A percentile compares a stretch with the other conserved stretches of the same genome.
These are phyloP conservation scores for Floccularia luteovirens DNA, from an alignment of 768 basidiomycete genomes.

Conservation along the genomic window DNA sequence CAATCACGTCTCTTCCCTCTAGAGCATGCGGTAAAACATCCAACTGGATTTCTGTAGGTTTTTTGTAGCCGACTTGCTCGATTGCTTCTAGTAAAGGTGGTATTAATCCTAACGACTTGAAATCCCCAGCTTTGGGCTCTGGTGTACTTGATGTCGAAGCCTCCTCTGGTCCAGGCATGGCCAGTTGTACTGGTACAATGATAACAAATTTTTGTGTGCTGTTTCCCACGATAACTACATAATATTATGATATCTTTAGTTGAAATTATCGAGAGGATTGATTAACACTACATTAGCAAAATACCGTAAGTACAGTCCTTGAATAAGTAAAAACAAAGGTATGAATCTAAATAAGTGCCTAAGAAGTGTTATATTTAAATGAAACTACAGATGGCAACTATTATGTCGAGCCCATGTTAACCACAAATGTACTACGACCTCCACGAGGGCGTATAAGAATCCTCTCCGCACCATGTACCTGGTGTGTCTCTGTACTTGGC, in stretches of 20 bases:
- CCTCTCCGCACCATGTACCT: constrained; percentile 77
- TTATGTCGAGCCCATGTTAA: constrained; percentile 72
- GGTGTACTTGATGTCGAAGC: constrained; percentile 32
- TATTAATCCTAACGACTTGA: constrained; percentile 82
- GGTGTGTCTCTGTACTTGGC: constrained; percentile 73
- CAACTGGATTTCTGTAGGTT: constrained; percentile 87
- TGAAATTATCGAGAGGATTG: no score
- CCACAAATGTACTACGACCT: constrained; percentile 73
- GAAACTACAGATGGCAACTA: no score
- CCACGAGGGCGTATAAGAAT: constrained; percentile 79
- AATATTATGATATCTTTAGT: no score
- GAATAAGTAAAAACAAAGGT: no score
- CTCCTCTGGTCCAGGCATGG: constrained; percentile 41
- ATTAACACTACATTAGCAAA: no score
- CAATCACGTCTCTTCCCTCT: constrained; percentile 91
- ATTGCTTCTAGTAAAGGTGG: constrained; percentile 85
- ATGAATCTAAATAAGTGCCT: no score
- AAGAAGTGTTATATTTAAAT: no score
- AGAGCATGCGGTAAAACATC: constrained; percentile 84
- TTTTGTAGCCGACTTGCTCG: constrained; percentile 70
- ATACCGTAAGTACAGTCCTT: no score
- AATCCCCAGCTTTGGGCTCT: constrained; percentile 23
- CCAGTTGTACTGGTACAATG: no score
- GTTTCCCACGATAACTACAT: no score
- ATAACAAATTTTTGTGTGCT: no score